A percentile compares a stretch with the other conserved stretches of the same genome.
These are phyloP conservation scores for Rhamnella rubrinervis DNA, from an alignment of 331 rosid genomes.

Conservation along the genomic window DNA sequence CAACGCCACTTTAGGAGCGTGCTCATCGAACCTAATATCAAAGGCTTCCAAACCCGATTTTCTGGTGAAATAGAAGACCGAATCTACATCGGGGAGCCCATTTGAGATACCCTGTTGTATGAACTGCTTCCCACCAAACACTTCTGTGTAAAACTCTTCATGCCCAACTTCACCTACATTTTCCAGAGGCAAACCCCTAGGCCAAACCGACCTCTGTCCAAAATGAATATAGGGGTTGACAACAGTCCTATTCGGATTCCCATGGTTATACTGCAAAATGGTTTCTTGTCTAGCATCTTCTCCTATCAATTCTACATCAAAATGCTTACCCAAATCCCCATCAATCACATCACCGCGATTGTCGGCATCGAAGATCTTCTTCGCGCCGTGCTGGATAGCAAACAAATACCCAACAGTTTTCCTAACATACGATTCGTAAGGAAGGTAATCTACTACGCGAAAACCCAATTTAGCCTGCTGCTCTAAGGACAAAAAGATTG, in stretches of 20 bases:
- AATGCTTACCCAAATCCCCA: conserved; percentile 86
- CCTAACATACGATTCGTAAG: conserved; percentile 87
- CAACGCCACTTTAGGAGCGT: conserved; percentile 78
- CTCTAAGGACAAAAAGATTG: conserved; percentile 79
- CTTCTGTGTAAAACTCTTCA: conserved; percentile 86
- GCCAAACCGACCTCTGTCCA: conserved; percentile 98
- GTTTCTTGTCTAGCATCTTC: conserved; percentile 82
- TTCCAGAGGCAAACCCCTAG: conserved; percentile 93
- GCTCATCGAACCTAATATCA: conserved; percentile 74
- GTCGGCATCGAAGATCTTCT: conserved; percentile 85
- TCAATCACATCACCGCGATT: conserved; percentile 89
- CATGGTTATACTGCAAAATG: conserved; percentile 83
- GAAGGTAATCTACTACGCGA: conserved; percentile 78
- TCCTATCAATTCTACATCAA: conserved; percentile 82
- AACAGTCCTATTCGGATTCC: conserved; percentile 73
- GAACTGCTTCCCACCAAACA: conserved; percentile 84
- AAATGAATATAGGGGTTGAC: conserved; percentile 92
- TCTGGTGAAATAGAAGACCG: conserved; percentile 82
- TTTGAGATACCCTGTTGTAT: conserved; percentile 90
- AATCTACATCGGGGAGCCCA: conserved; percentile 95
- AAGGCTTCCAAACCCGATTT: conserved; percentile 73
- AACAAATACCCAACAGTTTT: conserved; percentile 88
- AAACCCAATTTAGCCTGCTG: conserved; percentile 75
- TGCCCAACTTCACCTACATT: conserved; percentile 84
- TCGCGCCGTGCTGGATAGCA: conserved; percentile 94